Evolutionary conservation across 108 stramenopile genomes (phyloP), one percentile per base, ranked within the genome.

Genomic region (Cyclotella distinguenda): DNA sequence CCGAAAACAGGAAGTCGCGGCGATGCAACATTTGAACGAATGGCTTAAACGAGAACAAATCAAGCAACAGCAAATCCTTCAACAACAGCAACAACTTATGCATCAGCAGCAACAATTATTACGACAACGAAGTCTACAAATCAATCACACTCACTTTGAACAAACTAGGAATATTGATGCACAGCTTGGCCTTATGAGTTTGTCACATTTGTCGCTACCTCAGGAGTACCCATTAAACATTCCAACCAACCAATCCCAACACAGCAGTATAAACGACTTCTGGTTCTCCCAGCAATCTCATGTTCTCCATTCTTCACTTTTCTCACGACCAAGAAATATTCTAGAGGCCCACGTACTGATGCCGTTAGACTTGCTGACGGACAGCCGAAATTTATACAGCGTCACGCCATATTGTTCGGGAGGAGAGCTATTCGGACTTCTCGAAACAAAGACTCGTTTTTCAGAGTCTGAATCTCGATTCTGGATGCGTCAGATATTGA

Each of bases 381-480:
- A 97, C 60, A 85, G 90, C 40, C 64, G 73, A 46, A 77, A 93
- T 72, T 47, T 97, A 60, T 97, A 96, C 56, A 79, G 78, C 44
- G 59, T 97, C 59, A 90, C 92, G 90, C 92, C 94, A 3, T 95
- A 86, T 55, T 95, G 93, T 55, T 63, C 82, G 25, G 87, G 91
- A 16, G 96, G 96, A 32, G 95, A 95, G 70, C 63, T 97, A 22
- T 97, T 88, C 58, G 91, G 86, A 34, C 60, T 87, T 4, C 64
- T 94, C 43, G 89, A 88, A 55, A 54, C 81, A 44, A 85, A 85
- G 30, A 88, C 80, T 63, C 61, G 81, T 16, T 91, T 92, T 60
- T 64, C 81, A 18, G 94, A 95, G 74, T 58, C 64, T 8, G 86
- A 86, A 48, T 91, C 94, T 11, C 56, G 96, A 42, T 88, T 80